Evolutionary conservation across 176 grass and related monocot species (phyloP), one percentile per base, ranked within the genome.

Genomic region (Oryza rufipogon): DNA sequence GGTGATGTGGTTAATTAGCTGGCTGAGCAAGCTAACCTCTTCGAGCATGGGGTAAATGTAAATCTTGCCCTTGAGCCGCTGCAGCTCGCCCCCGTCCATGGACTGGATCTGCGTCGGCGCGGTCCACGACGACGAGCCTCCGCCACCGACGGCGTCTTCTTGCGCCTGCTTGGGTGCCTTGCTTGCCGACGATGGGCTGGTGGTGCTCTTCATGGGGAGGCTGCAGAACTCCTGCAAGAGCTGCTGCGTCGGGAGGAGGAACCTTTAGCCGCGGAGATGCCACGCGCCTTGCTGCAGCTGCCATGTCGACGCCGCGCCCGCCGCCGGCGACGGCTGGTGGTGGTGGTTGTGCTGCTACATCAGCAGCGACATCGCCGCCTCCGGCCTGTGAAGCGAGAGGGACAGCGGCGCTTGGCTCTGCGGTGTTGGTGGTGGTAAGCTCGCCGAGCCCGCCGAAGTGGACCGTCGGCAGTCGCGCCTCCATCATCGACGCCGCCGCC

Each of bases 141-240:
- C 76, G 64, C 73, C 84, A 1, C 89, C 34, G 34, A 3, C 87
- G 83, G 39, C 86, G 76, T 68, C 92, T 83, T 28, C 54, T 11
- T 81, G 70, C 73, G 12, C 47, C n/a, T 6, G 16, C 32, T 33
- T 76, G 1, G 66, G 23, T 23, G 69, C 13, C 69, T 80, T 74
- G 68, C 20, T 4, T 36, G 70, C 12, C 13, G 58, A n/a, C 2
- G 8, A 10, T 1, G 58, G 19, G 58, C 8, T 60, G 54, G 30
- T 32, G 2, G 12, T 52, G 36, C 16, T 60, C 47, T 84, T 86
- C 48, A 44, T 71, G 5, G 87, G 77, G 23, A 93, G 68, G 79
- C 68, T 80, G 79, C 88, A 95, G 87, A 93, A 91, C 7, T 95
- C 95, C 25, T 91, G 92, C 49, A 97, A 77, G 9, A 97, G 92